Conservation (phyloP, 1,284 basidiomycete genomes). For the Papiliotrema nemorosa region DNA sequence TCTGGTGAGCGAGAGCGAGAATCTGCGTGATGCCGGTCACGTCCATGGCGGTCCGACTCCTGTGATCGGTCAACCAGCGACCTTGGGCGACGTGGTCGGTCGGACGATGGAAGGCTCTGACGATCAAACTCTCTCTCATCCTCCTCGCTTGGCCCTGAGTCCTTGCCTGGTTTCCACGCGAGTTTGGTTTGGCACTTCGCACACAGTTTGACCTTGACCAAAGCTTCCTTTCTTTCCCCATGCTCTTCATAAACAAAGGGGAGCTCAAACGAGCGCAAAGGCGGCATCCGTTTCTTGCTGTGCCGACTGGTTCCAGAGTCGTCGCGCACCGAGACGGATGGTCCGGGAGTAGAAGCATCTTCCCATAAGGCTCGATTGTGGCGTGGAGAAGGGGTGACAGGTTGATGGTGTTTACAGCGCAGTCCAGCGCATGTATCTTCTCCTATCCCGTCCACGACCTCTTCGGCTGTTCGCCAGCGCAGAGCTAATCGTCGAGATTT, state of each 20-base stretch:
- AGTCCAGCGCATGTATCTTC: constrained; percentile 83
- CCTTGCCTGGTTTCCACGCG: constrained; percentile 73
- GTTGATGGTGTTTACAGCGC: constrained; percentile 66
- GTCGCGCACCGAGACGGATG: background rate
- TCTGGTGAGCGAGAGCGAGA: too few species aligned
- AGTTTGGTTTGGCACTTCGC: constrained; percentile 71
- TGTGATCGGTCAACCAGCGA: too few species aligned
- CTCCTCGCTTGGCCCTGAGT: constrained; percentile 37
- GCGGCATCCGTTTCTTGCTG: constrained; percentile 27
- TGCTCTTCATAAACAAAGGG: constrained; percentile 83
- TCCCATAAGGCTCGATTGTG: constrained; percentile 5
- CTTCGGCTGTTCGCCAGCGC: constrained; percentile 84
- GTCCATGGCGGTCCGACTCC: too few species aligned
- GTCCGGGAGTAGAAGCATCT: constrained; percentile 4
- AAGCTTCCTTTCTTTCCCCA: constrained; percentile 66
- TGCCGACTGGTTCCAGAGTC: constrained; percentile 3
- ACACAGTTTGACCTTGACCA: constrained; percentile 87
- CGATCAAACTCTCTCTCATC: constrained; percentile 5
- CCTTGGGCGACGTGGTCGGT: too few species aligned
- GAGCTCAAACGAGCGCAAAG: constrained; percentile 69
- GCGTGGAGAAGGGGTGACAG: background rate
- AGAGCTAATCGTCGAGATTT: constrained; percentile 87
- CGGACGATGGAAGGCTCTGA: too few species aligned
- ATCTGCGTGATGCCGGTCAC: too few species aligned
- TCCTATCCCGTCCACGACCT: constrained; percentile 77